These are phyloP conservation scores for Exophiala alcalophila DNA, from an alignment of 2,329 filamentous ascomycete species.

Conservation along the genomic window DNA sequence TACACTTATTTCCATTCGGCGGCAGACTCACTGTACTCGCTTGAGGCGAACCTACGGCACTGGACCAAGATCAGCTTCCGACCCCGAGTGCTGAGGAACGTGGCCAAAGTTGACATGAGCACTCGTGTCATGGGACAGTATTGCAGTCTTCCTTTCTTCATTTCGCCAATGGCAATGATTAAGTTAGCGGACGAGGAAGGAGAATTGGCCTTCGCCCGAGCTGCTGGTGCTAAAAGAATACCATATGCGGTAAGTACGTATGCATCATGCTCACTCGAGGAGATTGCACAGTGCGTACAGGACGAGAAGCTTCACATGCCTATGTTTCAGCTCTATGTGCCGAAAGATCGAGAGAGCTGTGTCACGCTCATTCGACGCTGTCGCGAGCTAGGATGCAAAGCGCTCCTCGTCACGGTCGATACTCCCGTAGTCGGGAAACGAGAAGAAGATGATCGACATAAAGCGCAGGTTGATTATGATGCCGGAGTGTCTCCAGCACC, in stretches of 20 bases:
- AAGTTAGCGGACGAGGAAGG: constrained; percentile 37
- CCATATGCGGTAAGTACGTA: constrained; percentile 39
- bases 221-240: constrained; percentile 36
- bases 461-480: constrained; percentile 39
- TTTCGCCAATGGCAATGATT: constrained; percentile 39
- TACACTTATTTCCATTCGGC: constrained; percentile 22
- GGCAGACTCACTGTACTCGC: constrained; percentile 23
- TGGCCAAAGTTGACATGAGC: constrained; percentile 25
- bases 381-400: constrained; percentile 22
- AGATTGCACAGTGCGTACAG: constrained; percentile 31
- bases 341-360: constrained; percentile 49
- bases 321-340: constrained; percentile 52
- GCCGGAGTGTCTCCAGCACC: too few species aligned
- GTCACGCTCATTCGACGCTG: constrained; percentile 43
- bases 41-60: constrained; percentile 26
- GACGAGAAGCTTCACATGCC: constrained; percentile 8
- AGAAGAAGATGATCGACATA: constrained; percentile 56
- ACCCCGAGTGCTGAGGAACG: constrained; percentile 46
- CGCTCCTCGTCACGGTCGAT: constrained; percentile 31
- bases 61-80: constrained; percentile 34
- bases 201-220: constrained; percentile 38
- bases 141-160: constrained; percentile 39
- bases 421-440: constrained; percentile 48
- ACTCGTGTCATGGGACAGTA: constrained; percentile 36
- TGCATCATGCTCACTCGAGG: constrained; percentile 34